Evolutionary conservation across 108 stramenopile species (phyloP).

Genomic region (Poteriospumella lacustris): DNA sequence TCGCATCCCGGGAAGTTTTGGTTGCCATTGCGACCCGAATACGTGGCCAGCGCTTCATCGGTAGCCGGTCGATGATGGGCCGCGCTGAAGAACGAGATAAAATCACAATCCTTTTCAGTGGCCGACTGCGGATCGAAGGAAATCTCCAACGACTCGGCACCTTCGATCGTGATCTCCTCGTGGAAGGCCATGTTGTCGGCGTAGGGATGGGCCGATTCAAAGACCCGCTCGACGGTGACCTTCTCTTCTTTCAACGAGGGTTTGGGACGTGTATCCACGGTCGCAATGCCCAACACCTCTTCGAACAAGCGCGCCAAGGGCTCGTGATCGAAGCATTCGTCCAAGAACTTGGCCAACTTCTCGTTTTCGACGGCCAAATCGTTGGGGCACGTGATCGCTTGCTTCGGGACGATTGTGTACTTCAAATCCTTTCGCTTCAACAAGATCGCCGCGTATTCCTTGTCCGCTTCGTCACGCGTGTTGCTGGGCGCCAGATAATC

Average conservation of each 20-base stretch:
- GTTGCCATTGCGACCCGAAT: neutral
- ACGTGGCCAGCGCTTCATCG: neutral
- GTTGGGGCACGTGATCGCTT: too few species aligned
- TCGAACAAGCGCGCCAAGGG: too few species aligned
- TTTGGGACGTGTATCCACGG: constrained; percentile 29
- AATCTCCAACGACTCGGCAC: constrained; percentile 35
- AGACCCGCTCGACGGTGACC: neutral
- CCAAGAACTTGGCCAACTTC: too few species aligned
- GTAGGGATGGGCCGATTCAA: constrained; percentile 41
- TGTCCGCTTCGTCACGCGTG: too few species aligned
- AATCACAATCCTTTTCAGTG: constrained; percentile 43
- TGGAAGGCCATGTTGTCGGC: constrained; percentile 34
- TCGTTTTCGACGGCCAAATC: too few species aligned
- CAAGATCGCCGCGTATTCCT: too few species aligned
- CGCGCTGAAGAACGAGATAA: constrained; percentile 33
- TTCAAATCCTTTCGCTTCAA: too few species aligned
- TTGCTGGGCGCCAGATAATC: too few species aligned
- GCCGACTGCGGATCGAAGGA: constrained; percentile 35
- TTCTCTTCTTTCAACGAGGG: constrained; percentile 30
- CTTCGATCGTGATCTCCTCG: constrained; percentile 34
- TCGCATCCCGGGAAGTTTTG: neutral
- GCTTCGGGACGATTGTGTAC: too few species aligned
- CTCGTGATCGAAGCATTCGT: too few species aligned
- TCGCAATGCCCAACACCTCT: neutral
- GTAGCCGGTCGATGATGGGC: constrained; percentile 12